Evolutionary conservation across 306 rosid genomes (phyloP), one percentile per base, ranked within the genome.

Genomic region (Cicer chorassanicum): DNA sequence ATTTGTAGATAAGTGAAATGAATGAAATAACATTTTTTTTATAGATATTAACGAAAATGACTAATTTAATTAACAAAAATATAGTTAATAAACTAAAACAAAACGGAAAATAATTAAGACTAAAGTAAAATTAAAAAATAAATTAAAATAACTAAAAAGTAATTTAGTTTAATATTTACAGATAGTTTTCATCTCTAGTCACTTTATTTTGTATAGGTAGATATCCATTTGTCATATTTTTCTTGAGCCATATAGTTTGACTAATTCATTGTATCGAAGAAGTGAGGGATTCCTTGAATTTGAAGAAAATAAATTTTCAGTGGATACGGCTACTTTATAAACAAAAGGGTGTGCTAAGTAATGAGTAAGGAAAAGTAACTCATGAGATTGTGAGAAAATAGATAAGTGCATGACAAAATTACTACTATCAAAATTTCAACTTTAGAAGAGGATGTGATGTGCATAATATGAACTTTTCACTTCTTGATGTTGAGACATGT

Each of bases 241-340:
- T 60, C 66, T 60, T 44, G 76, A 41, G 45, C 76, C 53, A 21
- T 21, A 38, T 55, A 0, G 64, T 48, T 74, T 80, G 60, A 65
- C 60, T 43, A 12, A 74, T 21, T 48, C 40, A 49, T 67, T 63
- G 9, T 54, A 62, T 64, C 51, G 15, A 9, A 43, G 7, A 72
- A 29, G 5, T 11, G 34, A 66, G 60, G n/a, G 73, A 43, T 75
- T 29, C 68, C 34, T 83, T 79, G 42, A 57, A 16, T 13, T 54
- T 46, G 55, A 82, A 73, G 74, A 41, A 69, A 79, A 79, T 41
- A 9, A 69, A 21, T 42, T 12, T 39, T 46, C 9, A 14, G 6
- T 8, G 40, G 53, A 42, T 43, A 19, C 11, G 54, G 18, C 9
- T 18, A 39, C 11, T 43, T 42, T 65, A 44, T 6, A 57, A 24